Evolutionary conservation across 2,329 filamentous ascomycete species (phyloP), one percentile per base, ranked within the genome.

Genomic region (Penicillium sp.): DNA sequence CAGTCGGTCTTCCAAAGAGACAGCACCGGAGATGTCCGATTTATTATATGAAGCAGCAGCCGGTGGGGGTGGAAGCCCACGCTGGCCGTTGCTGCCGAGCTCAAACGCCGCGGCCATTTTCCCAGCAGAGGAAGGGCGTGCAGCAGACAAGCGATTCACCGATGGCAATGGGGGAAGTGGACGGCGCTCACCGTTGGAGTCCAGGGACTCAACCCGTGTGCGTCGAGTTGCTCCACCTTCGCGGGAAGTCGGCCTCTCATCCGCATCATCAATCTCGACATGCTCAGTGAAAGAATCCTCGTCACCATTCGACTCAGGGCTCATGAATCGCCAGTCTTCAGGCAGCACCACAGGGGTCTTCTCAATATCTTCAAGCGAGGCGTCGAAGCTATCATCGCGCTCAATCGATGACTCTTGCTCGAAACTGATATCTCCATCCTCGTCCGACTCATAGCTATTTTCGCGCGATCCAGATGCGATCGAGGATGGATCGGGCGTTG

Each of bases 331-430:
- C 94, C 94, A 99, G 71, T 97, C 92, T 67, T 97, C 94, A 0
- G 94, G 94, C 21, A 95, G 85, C n/a, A 99, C 93, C 10, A 99
- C 94, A 0, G 94, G 94, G 1, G 94, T 97, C 80, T 97, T 97
- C 68, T 96, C 91, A 5, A 91, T 93, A 68, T 97, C 93, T 74
- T 97, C 93, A 1, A 97, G 82, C 6, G 92, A 96, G 13, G 91
- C 93, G 74, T 97, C 93, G 64, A 97, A 97, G 77, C 93, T 97
- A 69, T 97, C 93, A 40, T 93, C 90, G 42, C 83, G 82, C 50
- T 85, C 82, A 27, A 84, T 77, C 5, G 82, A 83, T 24, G 83
- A 86, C 42, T 83, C 83, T 8, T 81, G 73, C 49, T 81, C 70
- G 59, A 81, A 75, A 63, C 84, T 89, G 43, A 86, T 80, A 43